Evolutionary conservation across 805 yeast species (phyloP).

Genomic region (Ogataea naganishii): DNA sequence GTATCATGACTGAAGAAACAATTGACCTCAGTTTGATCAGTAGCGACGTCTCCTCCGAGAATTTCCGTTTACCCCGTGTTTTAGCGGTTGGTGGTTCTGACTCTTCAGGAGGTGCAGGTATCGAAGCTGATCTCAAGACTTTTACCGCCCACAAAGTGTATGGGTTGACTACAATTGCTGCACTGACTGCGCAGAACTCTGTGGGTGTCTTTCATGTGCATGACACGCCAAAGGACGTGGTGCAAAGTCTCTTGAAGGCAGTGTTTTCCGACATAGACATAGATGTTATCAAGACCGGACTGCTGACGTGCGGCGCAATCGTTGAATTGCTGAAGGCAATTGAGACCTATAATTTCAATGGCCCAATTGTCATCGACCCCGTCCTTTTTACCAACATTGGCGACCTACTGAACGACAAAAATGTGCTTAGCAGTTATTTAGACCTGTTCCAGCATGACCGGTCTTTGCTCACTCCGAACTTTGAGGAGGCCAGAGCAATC

Average conservation of each 20-base stretch:
- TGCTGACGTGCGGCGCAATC: conserved; percentile 52
- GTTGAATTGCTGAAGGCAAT: conserved; percentile 32
- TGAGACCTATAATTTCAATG: conserved; percentile 18
- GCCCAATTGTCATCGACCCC: conserved; percentile 63
- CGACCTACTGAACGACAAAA: conserved; percentile 39
- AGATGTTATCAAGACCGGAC: conserved; percentile 72
- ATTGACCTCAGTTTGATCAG: background rate
- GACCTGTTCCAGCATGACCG: conserved; percentile 36
- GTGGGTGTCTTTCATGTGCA: conserved; percentile 31
- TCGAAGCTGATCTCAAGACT: conserved; percentile 84
- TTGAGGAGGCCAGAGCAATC: conserved; percentile 51
- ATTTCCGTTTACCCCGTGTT: conserved; percentile 26
- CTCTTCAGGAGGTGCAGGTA: conserved; percentile 88
- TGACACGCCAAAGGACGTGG: conserved; percentile 34
- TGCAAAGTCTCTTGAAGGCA: conserved; percentile 43
- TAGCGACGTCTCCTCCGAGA: background rate
- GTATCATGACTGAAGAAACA: background rate
- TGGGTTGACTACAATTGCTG: conserved; percentile 71
- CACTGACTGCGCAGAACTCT: conserved; percentile 78
- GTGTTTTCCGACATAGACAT: conserved; percentile 55
- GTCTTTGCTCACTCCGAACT: conserved; percentile 66
- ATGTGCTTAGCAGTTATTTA: conserved; percentile 34
- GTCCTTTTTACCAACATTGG: conserved; percentile 82
- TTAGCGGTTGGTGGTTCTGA: conserved; percentile 69
- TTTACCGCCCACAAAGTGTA: conserved; percentile 72